Base-by-base conservation (phyloP, 805 yeast genomes). In the Pichia cabralensis region DNA sequence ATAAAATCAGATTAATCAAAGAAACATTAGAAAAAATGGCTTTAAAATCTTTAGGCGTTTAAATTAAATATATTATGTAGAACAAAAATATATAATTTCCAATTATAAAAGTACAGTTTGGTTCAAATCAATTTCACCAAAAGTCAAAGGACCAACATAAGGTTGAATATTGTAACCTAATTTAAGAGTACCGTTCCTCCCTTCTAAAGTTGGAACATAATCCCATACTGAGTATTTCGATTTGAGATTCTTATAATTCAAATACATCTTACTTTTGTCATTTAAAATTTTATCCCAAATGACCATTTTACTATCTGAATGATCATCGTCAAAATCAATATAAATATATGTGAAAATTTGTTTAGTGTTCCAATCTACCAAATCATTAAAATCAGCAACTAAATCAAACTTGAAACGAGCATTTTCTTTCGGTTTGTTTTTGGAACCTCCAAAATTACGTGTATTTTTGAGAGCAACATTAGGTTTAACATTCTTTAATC, bases 321-420 rank as follows among this genome's bases (percentile, higher is more conserved):
- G 19, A 17, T 26, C 27, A 14, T 34, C 42, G 11, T 42, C 43
- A 8, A 42, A 88, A 50, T 84, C 89, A 2, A 94, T 95, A 3
- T 94, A 82, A 42, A 92, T 64, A 50, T 89, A 92, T 5, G 80
- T 82, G 50, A 92, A 89, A n/a, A 89, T 76, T 58, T 89, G 97
- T 53, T 89, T 89, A 10, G 98, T 92, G 60, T 89, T 92, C 96
- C 96, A 89, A 57, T 81, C 86, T 69, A 88, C 88, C 34, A 92
- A 65, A 2, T 84, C 77, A 2, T 82, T 53, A 41, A 89, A 64
- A 56, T 89, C 96, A 1, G 72, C 64, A 6, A 73, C 74, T 30
- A 92, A 60, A 53, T 84, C 94, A 49, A 92, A 86, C 10, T 61
- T 60, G 26, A 86, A 55, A 46, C 69, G 72, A 38, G 80, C 66